Evolutionary conservation across 345 rosid genomes (phyloP), one percentile per base, ranked within the genome.

Genomic region (Acer negundo): DNA sequence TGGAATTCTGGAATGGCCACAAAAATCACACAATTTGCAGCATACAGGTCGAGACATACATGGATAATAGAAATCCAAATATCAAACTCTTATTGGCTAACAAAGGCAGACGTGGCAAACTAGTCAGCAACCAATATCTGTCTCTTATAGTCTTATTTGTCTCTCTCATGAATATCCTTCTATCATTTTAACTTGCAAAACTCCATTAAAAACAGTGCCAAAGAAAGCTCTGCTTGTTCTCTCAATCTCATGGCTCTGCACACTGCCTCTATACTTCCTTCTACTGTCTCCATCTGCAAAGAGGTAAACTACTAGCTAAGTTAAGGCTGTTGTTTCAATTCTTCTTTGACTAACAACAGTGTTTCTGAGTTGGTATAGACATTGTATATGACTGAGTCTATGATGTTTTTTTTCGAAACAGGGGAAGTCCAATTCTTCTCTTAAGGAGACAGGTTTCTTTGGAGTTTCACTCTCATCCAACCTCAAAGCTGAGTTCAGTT

Each of bases 201-300:
- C 63, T 53, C 24, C 13, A 28, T 20, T 17, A 8, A 35, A 4
- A 55, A 10, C n/a, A 28, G 44, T 3, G 28, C 2, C 47, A 2
- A 19, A 49, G 24, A 2, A 19, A 49, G 24, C 46, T 63, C 62
- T 2, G 15, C 11, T 13, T 63, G 16, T 31, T 3, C 20, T 69
- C 56, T 53, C 40, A n/a, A 8, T 56, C 20, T 22, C 55, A 86
- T 89, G 88, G 84, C 87, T 69, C 87, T 85, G 70, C 87, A 70
- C 77, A 72, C 89, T 70, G 70, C 90, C 78, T 84, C 89, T 26
- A 71, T 87, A 82, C 79, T 85, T 71, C 87, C 86, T 77, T 78
- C 85, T 62, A 72, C 85, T 77, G 74, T 82, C 81, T 56, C 77
- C 69, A 68, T 72, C 69, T 85, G 80, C 63, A 85, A 78, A 78